A percentile compares a stretch with the other conserved stretches of the same genome.
Conservation (phyloP, 768 basidiomycete species). For the Serpula lacrymans region DNA sequence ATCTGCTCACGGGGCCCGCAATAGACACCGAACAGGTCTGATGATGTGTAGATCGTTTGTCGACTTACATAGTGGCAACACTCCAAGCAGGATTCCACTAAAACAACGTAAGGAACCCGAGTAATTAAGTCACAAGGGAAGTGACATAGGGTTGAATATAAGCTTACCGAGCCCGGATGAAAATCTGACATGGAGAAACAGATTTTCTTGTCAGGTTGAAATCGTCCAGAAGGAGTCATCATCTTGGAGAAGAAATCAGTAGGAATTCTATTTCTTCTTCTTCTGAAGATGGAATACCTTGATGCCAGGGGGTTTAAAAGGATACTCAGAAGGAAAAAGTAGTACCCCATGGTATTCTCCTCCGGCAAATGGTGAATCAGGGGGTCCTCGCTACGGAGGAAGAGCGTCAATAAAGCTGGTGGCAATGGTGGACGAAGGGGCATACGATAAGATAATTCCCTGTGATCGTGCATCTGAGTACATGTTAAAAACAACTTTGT, state of each 20-base stretch:
- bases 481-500: slow-evolving; percentile 1
- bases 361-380: slow-evolving; percentile 85
- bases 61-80: slow-evolving; percentile 86
- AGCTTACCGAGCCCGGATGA: slow-evolving; percentile 80
- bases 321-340: slow-evolving; percentile 91
- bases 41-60: slow-evolving; percentile 4
- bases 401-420: slow-evolving; percentile 8
- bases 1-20: too few species aligned
- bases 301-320: slow-evolving; percentile 95
- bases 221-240: slow-evolving; percentile 88
- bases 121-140: slow-evolving; percentile 12
- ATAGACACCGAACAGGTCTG: slow-evolving; percentile 12
- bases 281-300: slow-evolving; percentile 63
- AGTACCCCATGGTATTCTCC: slow-evolving; percentile 96
- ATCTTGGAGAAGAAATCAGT: slow-evolving; percentile 46
- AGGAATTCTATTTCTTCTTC: too few species aligned
- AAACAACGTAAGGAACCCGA: not conserved
- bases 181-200: slow-evolving; percentile 99
- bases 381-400: slow-evolving; percentile 74
- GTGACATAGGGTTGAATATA: too few species aligned
- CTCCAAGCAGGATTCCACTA: slow-evolving; percentile 98
- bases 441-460: slow-evolving; percentile 95
- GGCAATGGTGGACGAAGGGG: slow-evolving; percentile 7
- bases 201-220: slow-evolving; percentile 91
- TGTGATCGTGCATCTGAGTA: slow-evolving; percentile 26